Conservation (phyloP, 768 basidiomycete genomes). For the Leccinum incarnatum region DNA sequence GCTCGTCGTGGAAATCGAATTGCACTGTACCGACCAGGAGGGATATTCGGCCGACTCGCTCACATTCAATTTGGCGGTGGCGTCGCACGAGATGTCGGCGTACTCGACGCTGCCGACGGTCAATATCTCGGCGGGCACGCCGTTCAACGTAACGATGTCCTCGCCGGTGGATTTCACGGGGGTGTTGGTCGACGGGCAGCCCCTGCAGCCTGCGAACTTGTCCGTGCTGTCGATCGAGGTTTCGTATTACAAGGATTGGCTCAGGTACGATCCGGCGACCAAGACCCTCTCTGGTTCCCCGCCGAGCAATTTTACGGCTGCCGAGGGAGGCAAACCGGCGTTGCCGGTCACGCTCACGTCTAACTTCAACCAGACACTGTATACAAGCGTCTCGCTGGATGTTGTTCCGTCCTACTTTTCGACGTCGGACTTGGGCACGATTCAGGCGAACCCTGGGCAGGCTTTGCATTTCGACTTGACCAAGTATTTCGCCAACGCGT, state of each 20-base stretch:
- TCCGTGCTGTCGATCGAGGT: conserved; percentile 56
- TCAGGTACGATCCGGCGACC: conserved; percentile 54
- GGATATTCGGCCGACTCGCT: conserved; percentile 64
- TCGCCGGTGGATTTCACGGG: conserved; percentile 61
- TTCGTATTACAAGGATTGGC: conserved; percentile 52
- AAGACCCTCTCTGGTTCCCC: conserved; percentile 64
- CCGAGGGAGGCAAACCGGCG: conserved; percentile 29
- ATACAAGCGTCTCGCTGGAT: conserved; percentile 61
- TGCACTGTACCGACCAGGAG: conserved; percentile 70
- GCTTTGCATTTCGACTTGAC: conserved; percentile 52
- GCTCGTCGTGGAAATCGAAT: conserved; percentile 45
- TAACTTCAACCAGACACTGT: conserved; percentile 63
- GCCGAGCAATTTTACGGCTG: conserved; percentile 41
- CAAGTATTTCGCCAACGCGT: conserved; percentile 52
- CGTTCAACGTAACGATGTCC: conserved; percentile 50
- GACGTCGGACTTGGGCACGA: conserved; percentile 50
- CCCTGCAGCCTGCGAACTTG: conserved; percentile 60
- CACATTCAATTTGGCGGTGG: conserved; percentile 65
- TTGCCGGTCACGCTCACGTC: conserved; percentile 65
- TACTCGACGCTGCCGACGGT: conserved; percentile 53
- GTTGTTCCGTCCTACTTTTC: conserved; percentile 75
- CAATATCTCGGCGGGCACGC: conserved; percentile 62
- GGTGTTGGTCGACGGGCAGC: conserved; percentile 58
- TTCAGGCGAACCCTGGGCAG: conserved; percentile 51
- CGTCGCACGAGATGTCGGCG: conserved; percentile 63